Conservation (phyloP, 2,329 filamentous ascomycete species). For the Neofusicoccum umdonicola region DNA sequence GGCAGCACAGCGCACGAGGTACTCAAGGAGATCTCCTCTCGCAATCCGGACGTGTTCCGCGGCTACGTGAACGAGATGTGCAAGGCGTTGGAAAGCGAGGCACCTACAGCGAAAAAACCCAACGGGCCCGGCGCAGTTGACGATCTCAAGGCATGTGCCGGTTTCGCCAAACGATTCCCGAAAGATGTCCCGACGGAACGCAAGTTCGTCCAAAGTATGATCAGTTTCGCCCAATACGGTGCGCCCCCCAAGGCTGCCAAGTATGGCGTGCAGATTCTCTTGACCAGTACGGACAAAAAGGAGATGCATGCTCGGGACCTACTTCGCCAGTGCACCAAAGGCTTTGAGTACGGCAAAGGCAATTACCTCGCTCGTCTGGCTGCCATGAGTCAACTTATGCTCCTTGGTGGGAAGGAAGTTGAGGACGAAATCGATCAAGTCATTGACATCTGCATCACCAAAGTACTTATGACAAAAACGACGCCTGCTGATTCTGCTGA, state of each 20-base stretch:
- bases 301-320: slow-evolving; percentile 85
- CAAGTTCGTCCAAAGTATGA: slow-evolving; percentile 76
- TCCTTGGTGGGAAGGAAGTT: slow-evolving; percentile 69
- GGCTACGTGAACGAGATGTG: slow-evolving; percentile 90
- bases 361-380: slow-evolving; percentile 74
- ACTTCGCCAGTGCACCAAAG: slow-evolving; percentile 70
- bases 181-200: slow-evolving; percentile 78
- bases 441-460: slow-evolving; percentile 70
- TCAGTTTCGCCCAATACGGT: slow-evolving; percentile 79
- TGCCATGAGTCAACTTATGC: slow-evolving; percentile 70
- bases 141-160: slow-evolving; percentile 89
- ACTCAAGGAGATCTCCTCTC: slow-evolving; percentile 85
- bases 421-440: slow-evolving; percentile 71
- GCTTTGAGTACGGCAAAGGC: slow-evolving; percentile 68
- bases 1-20: slow-evolving; percentile 81
- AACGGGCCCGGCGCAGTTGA: slow-evolving; percentile 79
- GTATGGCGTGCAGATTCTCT: slow-evolving; percentile 86
- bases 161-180: slow-evolving; percentile 83
- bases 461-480: slow-evolving; percentile 65
- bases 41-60: slow-evolving; percentile 87
- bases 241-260: slow-evolving; percentile 81
- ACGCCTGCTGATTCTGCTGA: slow-evolving; percentile 53
- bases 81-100: slow-evolving; percentile 77
- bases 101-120: slow-evolving; percentile 64
- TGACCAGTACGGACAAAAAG: slow-evolving; percentile 73